Evolutionary conservation across 768 basidiomycete species (phyloP).

Genomic region (Kwoniella mangroviensis): DNA sequence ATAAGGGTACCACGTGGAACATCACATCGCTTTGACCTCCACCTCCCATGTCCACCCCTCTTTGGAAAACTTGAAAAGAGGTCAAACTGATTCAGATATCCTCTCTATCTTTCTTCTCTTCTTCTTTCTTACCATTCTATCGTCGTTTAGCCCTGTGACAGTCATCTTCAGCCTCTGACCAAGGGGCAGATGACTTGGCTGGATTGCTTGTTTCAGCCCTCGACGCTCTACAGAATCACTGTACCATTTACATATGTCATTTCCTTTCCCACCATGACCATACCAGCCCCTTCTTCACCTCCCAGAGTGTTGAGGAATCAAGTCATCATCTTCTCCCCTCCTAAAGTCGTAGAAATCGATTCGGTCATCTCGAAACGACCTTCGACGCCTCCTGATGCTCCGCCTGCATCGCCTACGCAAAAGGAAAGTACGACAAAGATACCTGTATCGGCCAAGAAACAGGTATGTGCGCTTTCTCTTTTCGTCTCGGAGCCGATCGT

Average conservation of each 20-base stretch:
- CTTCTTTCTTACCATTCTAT: neutral
- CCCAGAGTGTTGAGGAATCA: neutral
- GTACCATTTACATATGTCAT: too few species aligned
- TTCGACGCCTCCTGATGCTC: neutral
- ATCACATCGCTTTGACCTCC: slow-evolving; percentile 16
- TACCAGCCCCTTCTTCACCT: neutral
- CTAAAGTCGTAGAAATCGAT: neutral
- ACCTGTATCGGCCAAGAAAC: neutral
- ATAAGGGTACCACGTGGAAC: neutral
- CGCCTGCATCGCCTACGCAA: neutral
- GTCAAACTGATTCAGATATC: neutral
- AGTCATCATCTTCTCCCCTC: slow-evolving; percentile 3
- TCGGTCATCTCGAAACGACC: neutral
- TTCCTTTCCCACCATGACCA: too few species aligned
- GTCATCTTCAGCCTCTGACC: neutral
- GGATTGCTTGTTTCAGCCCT: too few species aligned
- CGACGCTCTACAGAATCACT: too few species aligned
- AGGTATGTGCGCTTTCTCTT: neutral
- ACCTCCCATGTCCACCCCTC: slow-evolving; percentile 16
- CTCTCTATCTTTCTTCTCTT: slow-evolving; percentile 8
- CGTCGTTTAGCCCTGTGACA: neutral
- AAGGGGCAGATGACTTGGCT: neutral
- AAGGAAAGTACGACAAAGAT: neutral
- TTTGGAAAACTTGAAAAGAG: neutral
- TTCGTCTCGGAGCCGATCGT: neutral